phyloP scores from a whole-genome alignment of 192 early-diverging fungal species.

The Spinellus fusiger region DNA sequence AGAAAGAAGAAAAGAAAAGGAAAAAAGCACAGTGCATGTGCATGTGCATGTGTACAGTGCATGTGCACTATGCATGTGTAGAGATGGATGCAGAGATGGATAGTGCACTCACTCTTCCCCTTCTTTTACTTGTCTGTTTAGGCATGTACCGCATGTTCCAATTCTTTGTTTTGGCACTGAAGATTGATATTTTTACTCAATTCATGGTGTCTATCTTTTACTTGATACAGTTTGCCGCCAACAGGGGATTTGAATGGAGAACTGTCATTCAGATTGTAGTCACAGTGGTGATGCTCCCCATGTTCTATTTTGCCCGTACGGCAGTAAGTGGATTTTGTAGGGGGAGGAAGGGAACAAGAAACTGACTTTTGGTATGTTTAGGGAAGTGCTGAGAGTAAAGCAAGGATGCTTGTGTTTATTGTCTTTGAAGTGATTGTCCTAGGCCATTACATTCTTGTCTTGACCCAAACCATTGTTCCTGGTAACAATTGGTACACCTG shows the following conservation, averaged over 20 bases:
- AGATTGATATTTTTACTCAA: slow-evolving; percentile 36
- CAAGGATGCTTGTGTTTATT: slow-evolving; percentile 28
- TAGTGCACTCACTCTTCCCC: background rate
- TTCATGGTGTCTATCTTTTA: slow-evolving; percentile 37
- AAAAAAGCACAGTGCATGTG: no score
- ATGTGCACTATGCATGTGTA: no score
- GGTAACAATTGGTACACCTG: slow-evolving; percentile 32
- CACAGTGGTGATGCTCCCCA: slow-evolving; percentile 29
- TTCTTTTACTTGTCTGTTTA: background rate
- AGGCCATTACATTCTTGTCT: slow-evolving; percentile 26
- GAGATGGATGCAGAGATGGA: no score
- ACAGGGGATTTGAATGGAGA: slow-evolving; percentile 12
- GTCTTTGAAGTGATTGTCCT: slow-evolving; percentile 28
- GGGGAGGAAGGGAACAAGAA: background rate
- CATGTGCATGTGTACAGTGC: no score
- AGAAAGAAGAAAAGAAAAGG: background rate
- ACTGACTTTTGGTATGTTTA: slow-evolving; percentile 2
- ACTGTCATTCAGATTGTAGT: slow-evolving; percentile 25
- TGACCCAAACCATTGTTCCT: slow-evolving; percentile 16
- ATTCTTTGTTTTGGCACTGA: slow-evolving; percentile 33
- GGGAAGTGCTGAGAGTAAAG: slow-evolving; percentile 24
- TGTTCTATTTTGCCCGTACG: slow-evolving; percentile 28
- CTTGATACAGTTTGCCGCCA: slow-evolving; percentile 25
- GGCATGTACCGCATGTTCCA: slow-evolving; percentile 34
- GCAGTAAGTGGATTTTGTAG: slow-evolving; percentile 20